Evolutionary conservation across 1,284 basidiomycete species (phyloP).

Genomic region (Naganishia sp.): DNA sequence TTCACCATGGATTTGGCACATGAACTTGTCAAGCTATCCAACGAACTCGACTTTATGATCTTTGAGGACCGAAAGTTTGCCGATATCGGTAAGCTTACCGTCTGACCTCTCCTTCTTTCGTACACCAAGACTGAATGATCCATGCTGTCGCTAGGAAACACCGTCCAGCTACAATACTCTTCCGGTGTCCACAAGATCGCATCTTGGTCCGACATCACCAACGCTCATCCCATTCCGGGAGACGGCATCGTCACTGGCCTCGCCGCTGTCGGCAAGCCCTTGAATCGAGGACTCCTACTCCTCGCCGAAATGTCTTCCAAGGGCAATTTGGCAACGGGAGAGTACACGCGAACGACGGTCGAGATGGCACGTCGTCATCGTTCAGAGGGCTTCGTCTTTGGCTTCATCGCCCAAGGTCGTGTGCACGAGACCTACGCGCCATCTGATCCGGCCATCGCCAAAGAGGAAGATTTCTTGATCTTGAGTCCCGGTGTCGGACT

Average conservation of each 20-base stretch:
- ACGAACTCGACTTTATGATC: slow-evolving; percentile 89
- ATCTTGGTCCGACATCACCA: slow-evolving; percentile 95
- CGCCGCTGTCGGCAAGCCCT: slow-evolving; percentile 76
- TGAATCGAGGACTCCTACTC: slow-evolving; percentile 82
- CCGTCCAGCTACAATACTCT: slow-evolving; percentile 91
- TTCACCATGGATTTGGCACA: slow-evolving; percentile 76
- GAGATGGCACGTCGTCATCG: slow-evolving; percentile 68
- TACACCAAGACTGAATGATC: slow-evolving; percentile 1
- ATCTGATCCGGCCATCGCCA: slow-evolving; percentile 42
- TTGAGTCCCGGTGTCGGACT: slow-evolving; percentile 92
- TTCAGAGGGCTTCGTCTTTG: slow-evolving; percentile 76
- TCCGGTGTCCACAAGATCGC: slow-evolving; percentile 92
- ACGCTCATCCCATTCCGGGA: slow-evolving; percentile 92
- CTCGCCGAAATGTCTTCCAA: slow-evolving; percentile 96
- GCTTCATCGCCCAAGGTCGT: slow-evolving; percentile 87
- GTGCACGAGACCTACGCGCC: slow-evolving; percentile 64
- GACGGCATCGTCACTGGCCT: slow-evolving; percentile 90
- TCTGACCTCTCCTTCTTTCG: slow-evolving; percentile 37
- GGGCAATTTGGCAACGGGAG: slow-evolving; percentile 78
- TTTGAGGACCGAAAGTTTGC: slow-evolving; percentile 99
- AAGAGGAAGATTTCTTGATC: slow-evolving; percentile 78
- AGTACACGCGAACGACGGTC: slow-evolving; percentile 83
- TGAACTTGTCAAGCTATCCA: slow-evolving; percentile 69
- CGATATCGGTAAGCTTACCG: slow-evolving; percentile 73
- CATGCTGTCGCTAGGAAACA: slow-evolving; percentile 70